Conservation (phyloP, 2,329 filamentous ascomycete genomes). For the Ampelomyces quisqualis region DNA sequence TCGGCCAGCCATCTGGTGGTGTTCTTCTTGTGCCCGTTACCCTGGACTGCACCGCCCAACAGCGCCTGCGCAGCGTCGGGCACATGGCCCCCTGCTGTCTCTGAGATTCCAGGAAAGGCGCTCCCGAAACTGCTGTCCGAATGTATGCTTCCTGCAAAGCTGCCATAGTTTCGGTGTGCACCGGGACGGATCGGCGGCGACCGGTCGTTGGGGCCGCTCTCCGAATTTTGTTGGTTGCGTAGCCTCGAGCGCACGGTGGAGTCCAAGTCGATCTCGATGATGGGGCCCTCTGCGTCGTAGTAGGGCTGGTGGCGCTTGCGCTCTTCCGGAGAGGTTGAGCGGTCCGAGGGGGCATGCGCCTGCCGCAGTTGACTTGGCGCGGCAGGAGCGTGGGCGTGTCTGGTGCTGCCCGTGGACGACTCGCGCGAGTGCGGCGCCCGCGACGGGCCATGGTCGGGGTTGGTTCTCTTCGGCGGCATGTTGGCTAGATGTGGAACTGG, state of each 20-base stretch:
- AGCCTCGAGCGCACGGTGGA: conserved; percentile 44
- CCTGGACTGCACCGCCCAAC: conserved; percentile 46
- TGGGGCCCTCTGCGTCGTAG: conserved; percentile 22
- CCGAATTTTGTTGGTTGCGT: conserved; percentile 42
- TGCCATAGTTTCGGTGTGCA: conserved; percentile 56
- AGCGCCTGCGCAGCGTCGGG: conserved; percentile 42
- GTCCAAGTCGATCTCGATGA: conserved; percentile 32
- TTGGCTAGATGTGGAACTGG: conserved; percentile 3
- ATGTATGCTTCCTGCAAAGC: conserved; percentile 55
- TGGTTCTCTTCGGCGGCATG: conserved; percentile 30
- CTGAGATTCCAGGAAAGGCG: conserved; percentile 37
- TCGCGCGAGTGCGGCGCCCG: conserved; percentile 32
- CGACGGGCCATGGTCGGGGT: conserved; percentile 22
- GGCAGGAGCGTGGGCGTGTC: conserved; percentile 38
- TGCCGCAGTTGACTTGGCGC: conserved; percentile 47
- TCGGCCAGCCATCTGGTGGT: conserved; percentile 71
- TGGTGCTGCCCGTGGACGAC: conserved; percentile 33
- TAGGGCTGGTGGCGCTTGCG: conserved; percentile 32
- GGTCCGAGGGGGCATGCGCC: conserved; percentile 45
- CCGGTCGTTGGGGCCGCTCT: conserved; percentile 54
- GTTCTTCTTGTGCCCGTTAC: conserved; percentile 62
- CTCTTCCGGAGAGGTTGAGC: conserved; percentile 47
- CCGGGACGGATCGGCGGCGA: conserved; percentile 70
- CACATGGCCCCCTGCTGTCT: conserved; percentile 28
- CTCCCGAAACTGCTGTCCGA: conserved; percentile 45